phyloP scores from a whole-genome alignment of 73 alveolate genomes.

The Breviolum minutum region DNA sequence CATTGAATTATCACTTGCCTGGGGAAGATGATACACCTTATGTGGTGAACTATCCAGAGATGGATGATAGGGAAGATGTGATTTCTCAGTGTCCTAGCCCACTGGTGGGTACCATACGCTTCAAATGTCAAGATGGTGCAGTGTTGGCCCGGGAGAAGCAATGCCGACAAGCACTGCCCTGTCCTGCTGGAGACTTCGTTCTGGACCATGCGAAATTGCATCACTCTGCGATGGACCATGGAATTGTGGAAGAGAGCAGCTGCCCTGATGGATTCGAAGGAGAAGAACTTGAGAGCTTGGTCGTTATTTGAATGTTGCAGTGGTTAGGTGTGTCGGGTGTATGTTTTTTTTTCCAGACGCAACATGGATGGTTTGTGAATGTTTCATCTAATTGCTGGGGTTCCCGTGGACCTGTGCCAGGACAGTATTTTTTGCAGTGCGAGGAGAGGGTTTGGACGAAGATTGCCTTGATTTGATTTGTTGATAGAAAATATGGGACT shows the following conservation, averaged over 20 bases:
- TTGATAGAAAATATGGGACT: too few species aligned
- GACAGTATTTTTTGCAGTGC: conserved; percentile 69
- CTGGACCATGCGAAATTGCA: conserved; percentile 86
- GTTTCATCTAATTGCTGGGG: not conserved
- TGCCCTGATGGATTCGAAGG: conserved; percentile 83
- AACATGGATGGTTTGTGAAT: too few species aligned
- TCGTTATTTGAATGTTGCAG: not conserved
- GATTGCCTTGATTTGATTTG: not conserved
- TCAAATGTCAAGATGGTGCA: conserved; percentile 55
- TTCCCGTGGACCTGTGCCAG: not conserved
- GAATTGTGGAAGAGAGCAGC: conserved; percentile 69
- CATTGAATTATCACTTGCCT: not conserved
- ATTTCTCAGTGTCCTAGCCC: conserved; percentile 29
- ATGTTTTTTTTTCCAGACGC: too few species aligned
- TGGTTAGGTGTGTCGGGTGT: not conserved
- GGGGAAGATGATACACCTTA: not conserved
- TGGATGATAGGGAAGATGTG: conserved; percentile 38
- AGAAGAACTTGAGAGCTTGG: not conserved
- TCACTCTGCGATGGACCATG: conserved; percentile 75
- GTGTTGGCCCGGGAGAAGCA: conserved; percentile 23
- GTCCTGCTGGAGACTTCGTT: conserved; percentile 64
- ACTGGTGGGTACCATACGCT: conserved; percentile 44
- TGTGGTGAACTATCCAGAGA: not conserved
- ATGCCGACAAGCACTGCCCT: conserved; percentile 72
- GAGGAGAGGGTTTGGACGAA: not conserved